A percentile compares a stretch with the other conserved stretches of the same genome.
Evolutionary conservation across 2,329 filamentous ascomycete genomes (phyloP).

Genomic region (Fusarium sp.): DNA sequence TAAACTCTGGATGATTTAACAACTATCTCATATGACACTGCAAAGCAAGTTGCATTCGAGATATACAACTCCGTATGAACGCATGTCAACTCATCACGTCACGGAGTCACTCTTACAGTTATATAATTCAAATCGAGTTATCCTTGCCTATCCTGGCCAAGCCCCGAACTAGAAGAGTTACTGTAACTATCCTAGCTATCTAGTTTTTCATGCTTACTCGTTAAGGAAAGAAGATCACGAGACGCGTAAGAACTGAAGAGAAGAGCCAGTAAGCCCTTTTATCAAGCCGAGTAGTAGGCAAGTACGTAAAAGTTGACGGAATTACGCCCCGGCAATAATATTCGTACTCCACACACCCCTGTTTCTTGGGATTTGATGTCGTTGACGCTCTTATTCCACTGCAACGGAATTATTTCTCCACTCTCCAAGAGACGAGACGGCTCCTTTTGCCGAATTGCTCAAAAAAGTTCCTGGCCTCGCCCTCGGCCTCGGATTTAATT

Average conservation of each 20-base stretch:
- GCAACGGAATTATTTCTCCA: slow-evolving; percentile 31
- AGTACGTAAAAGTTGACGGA: slow-evolving; percentile 33
- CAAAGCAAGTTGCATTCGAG: not conserved
- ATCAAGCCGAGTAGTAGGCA: not conserved
- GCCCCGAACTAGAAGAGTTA: not conserved
- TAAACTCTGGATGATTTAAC: not conserved
- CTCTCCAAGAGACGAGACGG: slow-evolving; percentile 22
- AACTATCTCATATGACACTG: not conserved
- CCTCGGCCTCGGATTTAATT: slow-evolving; percentile 11
- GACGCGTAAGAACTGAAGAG: not conserved
- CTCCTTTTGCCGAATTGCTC: slow-evolving; percentile 28
- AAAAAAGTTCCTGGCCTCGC: slow-evolving; percentile 11
- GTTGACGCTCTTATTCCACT: slow-evolving; percentile 29
- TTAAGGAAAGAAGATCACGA: not conserved
- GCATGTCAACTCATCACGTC: not conserved
- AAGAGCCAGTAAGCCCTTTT: not conserved
- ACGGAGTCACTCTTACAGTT: not conserved
- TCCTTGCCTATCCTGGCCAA: not conserved
- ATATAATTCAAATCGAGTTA: not conserved
- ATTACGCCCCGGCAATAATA: slow-evolving; percentile 40
- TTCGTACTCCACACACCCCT: slow-evolving; percentile 31
- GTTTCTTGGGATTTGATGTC: slow-evolving; percentile 6
- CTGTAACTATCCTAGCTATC: not conserved
- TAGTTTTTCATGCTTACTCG: not conserved
- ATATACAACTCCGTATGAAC: not conserved